These are phyloP conservation scores for Xylariaceae sp. DNA, from an alignment of 2,329 filamentous ascomycete genomes.

Conservation along the genomic window DNA sequence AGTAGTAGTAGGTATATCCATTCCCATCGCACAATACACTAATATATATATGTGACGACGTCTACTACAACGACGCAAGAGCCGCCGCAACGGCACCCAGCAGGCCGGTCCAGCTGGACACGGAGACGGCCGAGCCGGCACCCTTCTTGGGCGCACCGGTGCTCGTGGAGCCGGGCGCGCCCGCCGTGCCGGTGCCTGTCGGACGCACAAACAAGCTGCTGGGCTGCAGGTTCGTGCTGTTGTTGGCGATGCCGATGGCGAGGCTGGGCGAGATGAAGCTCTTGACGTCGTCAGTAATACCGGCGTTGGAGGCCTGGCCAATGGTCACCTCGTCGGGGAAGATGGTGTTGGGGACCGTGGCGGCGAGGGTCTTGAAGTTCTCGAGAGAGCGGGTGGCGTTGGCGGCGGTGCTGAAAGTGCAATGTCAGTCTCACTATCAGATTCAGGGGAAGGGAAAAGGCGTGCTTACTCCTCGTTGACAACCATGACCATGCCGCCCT, in stretches of 20 bases:
- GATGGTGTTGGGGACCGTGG: conserved; percentile 30
- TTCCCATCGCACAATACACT: background rate
- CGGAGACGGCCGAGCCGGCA: conserved; percentile 30
- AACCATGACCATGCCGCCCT: conserved; percentile 68
- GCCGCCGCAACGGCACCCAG: conserved; percentile 36
- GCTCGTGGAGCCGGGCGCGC: conserved; percentile 13
- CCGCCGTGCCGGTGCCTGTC: background rate
- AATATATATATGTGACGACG: background rate
- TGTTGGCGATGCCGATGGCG: background rate
- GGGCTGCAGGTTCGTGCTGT: background rate
- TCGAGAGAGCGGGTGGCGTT: conserved; percentile 50
- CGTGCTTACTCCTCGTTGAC: conserved; percentile 64
- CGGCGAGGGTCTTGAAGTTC: conserved; percentile 42
- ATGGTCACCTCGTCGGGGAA: conserved; percentile 27
- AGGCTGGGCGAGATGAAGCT: background rate
- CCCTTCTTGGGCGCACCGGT: conserved; percentile 17
- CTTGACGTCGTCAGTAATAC: background rate
- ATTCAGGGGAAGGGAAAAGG: conserved; percentile 7
- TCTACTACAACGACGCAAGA: conserved; percentile 37
- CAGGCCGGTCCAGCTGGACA: conserved; percentile 40
- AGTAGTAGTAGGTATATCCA: background rate
- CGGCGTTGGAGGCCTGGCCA: conserved; percentile 1
- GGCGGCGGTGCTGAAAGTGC: conserved; percentile 37
- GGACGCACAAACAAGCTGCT: background rate
- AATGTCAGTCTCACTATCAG: conserved; percentile 7